Percentiles rank a stretch among this genome's conserved stretches.
Evolutionary conservation across 331 rosid genomes (phyloP).

Genomic region (Arachis monticola): DNA sequence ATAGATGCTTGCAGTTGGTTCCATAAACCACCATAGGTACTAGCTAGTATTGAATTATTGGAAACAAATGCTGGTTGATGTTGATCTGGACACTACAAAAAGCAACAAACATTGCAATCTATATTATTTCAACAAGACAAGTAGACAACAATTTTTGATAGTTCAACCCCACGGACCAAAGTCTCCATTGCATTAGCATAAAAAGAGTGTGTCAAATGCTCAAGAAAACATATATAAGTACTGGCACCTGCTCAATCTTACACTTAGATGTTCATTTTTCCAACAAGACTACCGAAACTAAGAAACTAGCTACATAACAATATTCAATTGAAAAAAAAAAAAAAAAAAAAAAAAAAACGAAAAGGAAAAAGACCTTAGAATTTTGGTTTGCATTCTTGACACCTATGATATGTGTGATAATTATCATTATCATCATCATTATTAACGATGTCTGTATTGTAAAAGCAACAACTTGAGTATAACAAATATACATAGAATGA

Average conservation of each 20-base stretch:
- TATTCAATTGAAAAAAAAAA: conserved; percentile 11
- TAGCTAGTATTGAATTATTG: conserved; percentile 26
- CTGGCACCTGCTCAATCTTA: not conserved
- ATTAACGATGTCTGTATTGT: conserved; percentile 27
- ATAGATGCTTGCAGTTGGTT: conserved; percentile 20
- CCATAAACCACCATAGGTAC: conserved; percentile 8
- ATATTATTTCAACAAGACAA: not conserved
- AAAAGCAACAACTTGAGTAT: conserved; percentile 1
- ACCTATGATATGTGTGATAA: too few species aligned
- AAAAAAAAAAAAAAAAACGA: too few species aligned
- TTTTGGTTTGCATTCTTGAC: too few species aligned
- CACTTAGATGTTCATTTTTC: not conserved
- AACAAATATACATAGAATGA: not conserved
- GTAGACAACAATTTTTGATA: not conserved
- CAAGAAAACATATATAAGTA: conserved; percentile 4
- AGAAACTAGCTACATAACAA: not conserved
- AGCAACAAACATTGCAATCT: conserved; percentile 16
- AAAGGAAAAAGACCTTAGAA: too few species aligned
- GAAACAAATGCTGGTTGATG: not conserved
- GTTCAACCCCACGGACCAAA: not conserved
- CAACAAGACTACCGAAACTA: conserved; percentile 24
- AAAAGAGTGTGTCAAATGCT: conserved; percentile 14
- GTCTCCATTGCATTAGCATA: conserved; percentile 17
- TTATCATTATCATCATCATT: not conserved
- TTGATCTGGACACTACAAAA: conserved; percentile 34